Conservation (phyloP, 805 yeast species). For the Metschnikowia baotianmanensis region DNA sequence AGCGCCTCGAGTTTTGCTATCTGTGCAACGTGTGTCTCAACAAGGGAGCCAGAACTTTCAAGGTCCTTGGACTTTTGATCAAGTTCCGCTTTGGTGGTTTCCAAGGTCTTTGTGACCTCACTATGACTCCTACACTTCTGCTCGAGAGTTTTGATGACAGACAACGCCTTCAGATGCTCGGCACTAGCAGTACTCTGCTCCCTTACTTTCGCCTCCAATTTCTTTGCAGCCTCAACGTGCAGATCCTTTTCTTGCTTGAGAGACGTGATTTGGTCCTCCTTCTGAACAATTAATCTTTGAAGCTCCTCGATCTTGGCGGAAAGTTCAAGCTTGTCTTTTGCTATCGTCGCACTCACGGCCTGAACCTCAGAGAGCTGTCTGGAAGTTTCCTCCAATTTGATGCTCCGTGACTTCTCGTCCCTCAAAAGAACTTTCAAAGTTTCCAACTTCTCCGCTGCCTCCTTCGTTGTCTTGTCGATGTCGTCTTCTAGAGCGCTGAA, state of each 20-base stretch:
- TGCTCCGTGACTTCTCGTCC: conserved; percentile 34
- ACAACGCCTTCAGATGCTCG: conserved; percentile 5
- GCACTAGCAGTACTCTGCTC: background rate
- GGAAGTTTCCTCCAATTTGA: conserved; percentile 28
- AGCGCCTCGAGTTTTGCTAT: conserved; percentile 3
- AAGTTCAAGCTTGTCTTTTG: conserved; percentile 29
- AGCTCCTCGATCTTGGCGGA: conserved; percentile 10
- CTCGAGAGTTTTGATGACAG: conserved; percentile 4
- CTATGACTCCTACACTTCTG: conserved; percentile 5
- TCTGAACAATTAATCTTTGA: background rate
- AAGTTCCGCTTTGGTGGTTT: background rate
- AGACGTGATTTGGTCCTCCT: conserved; percentile 2
- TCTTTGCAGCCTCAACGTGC: conserved; percentile 1
- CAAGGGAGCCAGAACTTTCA: background rate
- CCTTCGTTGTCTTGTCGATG: conserved; percentile 24
- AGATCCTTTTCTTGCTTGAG: conserved; percentile 23
- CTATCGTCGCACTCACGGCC: conserved; percentile 31
- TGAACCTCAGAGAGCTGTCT: conserved; percentile 30
- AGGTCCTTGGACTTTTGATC: conserved; percentile 1
- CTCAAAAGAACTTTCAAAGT: conserved; percentile 42
- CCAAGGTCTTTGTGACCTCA: conserved; percentile 2
- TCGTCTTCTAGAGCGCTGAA: conserved; percentile 34
- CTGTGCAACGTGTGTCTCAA: background rate
- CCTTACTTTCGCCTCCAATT: conserved; percentile 3
- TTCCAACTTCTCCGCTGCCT: conserved; percentile 46